Base-by-base conservation (phyloP, 225 moss, liverwort and hornwort species). In the Sphagnum tenellum region DNA sequence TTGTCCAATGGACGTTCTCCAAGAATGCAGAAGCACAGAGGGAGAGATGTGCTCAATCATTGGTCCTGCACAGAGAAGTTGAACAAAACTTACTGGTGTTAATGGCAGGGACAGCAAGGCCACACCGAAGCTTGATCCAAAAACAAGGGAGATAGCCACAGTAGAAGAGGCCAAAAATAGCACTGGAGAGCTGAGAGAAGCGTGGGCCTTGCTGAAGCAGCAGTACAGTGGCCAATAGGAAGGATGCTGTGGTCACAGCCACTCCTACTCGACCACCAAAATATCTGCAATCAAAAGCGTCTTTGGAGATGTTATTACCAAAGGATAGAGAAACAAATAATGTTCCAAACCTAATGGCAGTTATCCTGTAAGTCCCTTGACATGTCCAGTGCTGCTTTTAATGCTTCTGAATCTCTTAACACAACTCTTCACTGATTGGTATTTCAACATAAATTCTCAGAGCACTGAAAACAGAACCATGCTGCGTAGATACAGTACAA, bases 71-170 rank as follows among this genome's bases (percentile, higher is more conserved):
- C 29, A 29, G 29, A 29, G 29, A 29, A 29, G 1, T 51, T 55
- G 49, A 65, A 50, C 58, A 56, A 49, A 63, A 60, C 84, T 71
- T 71, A 95, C 95, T 86, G 8, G 95, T 92, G 73, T 95, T 80
- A 54, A 95, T 77, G 47, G 95, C 92, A 70, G 92, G 92, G 61
- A 92, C 82, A 68, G 86, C 72, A 62, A 95, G 92, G 61, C 95
- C 92, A 65, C 95, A 95, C 12, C 92, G 89, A 65, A 95, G 79
- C 78, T 95, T 95, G 68, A 95, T 89, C 95, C 95, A 95, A 69
- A 95, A 95, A 74, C 91, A 92, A 70, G 95, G 95, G 56, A 95
- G 82, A 69, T 95, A 95, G 47, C 92, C 92, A 69, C 91, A 92
- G 65, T 95, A 92, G 64, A 95, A 86, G 44, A 95, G 79, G 53